phyloP scores from a whole-genome alignment of 768 basidiomycete species.

The Phylloporus arenicola region DNA sequence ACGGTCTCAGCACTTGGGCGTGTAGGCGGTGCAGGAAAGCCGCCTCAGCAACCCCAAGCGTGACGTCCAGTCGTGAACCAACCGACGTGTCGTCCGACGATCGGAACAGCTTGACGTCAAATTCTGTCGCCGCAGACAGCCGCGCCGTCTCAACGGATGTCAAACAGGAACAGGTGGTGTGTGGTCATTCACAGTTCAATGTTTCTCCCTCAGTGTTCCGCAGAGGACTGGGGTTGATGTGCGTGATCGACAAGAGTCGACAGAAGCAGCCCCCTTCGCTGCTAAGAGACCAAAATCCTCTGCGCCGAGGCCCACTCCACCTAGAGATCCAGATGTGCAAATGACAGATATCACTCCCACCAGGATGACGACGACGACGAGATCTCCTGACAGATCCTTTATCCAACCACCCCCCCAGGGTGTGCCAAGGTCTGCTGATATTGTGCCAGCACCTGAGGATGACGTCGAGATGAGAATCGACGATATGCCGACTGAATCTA shows the following conservation, averaged over 20 bases:
- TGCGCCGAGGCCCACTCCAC: background rate
- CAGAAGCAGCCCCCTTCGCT: background rate
- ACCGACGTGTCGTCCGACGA: conserved; percentile 8
- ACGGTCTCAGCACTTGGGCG: conserved; percentile 22
- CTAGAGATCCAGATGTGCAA: conserved; percentile 2
- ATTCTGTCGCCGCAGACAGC: background rate
- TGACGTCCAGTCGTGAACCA: conserved; percentile 4
- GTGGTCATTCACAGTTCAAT: background rate
- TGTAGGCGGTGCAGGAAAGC: conserved; percentile 30
- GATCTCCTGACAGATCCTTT: background rate
- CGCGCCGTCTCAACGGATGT: background rate
- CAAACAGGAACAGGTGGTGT: conserved; percentile 8
- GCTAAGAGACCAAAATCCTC: background rate
- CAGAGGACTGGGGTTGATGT: conserved; percentile 1
- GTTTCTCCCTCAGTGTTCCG: conserved; percentile 1
- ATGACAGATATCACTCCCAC: background rate
- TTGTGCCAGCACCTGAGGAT: conserved; percentile 2
- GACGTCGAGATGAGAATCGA: conserved; percentile 13
- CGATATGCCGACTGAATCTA: background rate
- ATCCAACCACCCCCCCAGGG: background rate
- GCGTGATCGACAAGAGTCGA: background rate
- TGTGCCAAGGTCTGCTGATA: background rate
- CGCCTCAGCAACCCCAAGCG: background rate
- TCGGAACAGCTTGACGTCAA: background rate
- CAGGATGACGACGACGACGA: background rate